Base-by-base conservation (phyloP, 2,329 filamentous ascomycete genomes). In the Botryotinia convoluta region DNA sequence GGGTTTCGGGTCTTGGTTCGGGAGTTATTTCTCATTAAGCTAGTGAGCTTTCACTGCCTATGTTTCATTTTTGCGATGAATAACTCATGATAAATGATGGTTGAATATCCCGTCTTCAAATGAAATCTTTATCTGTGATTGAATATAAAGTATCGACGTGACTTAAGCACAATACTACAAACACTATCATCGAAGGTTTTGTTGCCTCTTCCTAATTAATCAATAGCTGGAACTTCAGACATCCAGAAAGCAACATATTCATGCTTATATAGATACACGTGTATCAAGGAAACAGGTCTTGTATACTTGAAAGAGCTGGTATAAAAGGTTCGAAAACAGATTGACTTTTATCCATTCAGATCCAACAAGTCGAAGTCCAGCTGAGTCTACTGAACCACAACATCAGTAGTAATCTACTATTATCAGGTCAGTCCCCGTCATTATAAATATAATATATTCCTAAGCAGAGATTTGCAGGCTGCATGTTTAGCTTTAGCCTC, bases 391-490 rank as follows among this genome's bases (percentile, higher is more conserved):
- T 35, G 18, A 20, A 22, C 18, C 9, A 22, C 22, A 61, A 61
- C 22, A 39, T 22, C 7, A 26, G 35, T 61, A 14, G 10, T 14
- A 60, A 2, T 16, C 32, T 9, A 39, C 2, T 2, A 61, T 61
- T 39, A 16, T 26, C 35, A 26, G 2, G n/a, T 62, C 16, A 16
- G 6, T 22, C 16, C 7, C 1, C 8, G 12, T 4, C 3, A 3
- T 18, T 8, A 2, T 5, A n/a, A 6, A n/a, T 14, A n/a, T 39
- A 1, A 39, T n/a, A n/a, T 0, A n/a, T n/a, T n/a, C 35, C 0
- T 10, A 1, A 16, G 12, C 12, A 39, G 26, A 39, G 14, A 39
- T 9, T 18, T 18, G 6, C 9, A 22, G 0, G 35, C 26, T 39
- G 7, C 4, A n/a, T 2, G 14, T n/a, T n/a, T n/a, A 26, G 22